Percentiles rank a stretch among this genome's conserved stretches.
Evolutionary conservation across 257 asterid genomes (phyloP).

Genomic region (Jaltomata sinuosa): DNA sequence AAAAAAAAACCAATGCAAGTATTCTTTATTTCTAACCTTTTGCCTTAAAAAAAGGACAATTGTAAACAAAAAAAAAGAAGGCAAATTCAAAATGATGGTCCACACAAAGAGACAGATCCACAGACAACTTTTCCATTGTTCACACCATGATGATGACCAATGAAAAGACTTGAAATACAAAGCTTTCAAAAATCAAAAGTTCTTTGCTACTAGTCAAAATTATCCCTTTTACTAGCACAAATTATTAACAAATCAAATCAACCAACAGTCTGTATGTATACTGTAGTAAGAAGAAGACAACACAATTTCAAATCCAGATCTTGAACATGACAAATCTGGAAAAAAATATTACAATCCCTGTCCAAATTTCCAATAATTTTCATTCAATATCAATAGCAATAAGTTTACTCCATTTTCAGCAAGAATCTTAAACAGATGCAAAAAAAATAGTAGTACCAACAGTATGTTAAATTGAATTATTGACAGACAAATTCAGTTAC

Average conservation of each 20-base stretch:
- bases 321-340: not conserved
- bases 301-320: not conserved
- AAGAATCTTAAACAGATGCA: not conserved
- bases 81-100: not conserved
- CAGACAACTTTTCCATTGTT: not conserved
- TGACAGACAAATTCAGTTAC: constrained; percentile 7
- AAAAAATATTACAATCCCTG: not conserved
- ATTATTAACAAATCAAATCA: not conserved
- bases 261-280: not conserved
- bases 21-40: not conserved
- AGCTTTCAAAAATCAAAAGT: not conserved
- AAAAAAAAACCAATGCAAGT: not conserved
- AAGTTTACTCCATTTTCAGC: not conserved
- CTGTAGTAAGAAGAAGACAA: not conserved
- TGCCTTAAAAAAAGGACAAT: not conserved
- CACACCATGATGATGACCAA: not conserved
- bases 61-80: not conserved
- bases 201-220: not conserved
- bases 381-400: not conserved
- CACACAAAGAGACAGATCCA: not conserved
- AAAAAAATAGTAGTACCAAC: not conserved
- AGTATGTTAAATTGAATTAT: constrained; percentile 2
- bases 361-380: not conserved
- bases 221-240: not conserved
- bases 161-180: not conserved